phyloP scores from a whole-genome alignment of 2,329 filamentous ascomycete species.

The Hypomyces rosellus region DNA sequence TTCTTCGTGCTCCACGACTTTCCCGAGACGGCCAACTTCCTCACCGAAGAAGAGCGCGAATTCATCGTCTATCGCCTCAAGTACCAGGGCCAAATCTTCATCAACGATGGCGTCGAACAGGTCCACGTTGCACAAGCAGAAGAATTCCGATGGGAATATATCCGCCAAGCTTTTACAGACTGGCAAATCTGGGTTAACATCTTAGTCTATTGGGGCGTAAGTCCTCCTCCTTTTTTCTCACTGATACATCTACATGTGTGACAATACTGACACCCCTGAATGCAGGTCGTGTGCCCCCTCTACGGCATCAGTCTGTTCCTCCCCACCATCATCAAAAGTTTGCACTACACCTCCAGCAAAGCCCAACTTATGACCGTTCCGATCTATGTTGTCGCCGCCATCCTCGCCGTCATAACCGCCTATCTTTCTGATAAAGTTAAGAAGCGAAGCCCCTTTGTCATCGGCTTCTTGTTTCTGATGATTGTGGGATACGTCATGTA shows the following conservation, averaged over 20 bases:
- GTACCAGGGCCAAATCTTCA: constrained; percentile 45
- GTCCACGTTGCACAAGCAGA: constrained; percentile 57
- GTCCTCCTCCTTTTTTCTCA: constrained; percentile 19
- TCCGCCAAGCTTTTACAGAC: constrained; percentile 66
- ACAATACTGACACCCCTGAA: constrained; percentile 2
- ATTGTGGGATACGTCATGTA: constrained; percentile 52
- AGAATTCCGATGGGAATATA: constrained; percentile 68
- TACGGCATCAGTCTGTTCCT: constrained; percentile 54
- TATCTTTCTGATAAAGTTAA: constrained; percentile 49
- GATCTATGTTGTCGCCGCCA: constrained; percentile 57
- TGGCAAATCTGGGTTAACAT: constrained; percentile 68
- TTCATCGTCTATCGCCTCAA: constrained; percentile 66
- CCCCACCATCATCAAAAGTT: constrained; percentile 56
- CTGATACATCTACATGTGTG: no score
- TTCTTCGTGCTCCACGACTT: constrained; percentile 76
- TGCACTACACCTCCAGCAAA: constrained; percentile 50
- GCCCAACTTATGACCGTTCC: constrained; percentile 61
- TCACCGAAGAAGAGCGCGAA: constrained; percentile 62
- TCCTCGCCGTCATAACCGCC: constrained; percentile 47
- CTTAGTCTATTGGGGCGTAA: constrained; percentile 59
- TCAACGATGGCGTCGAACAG: constrained; percentile 4
- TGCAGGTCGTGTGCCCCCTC: constrained; percentile 45
- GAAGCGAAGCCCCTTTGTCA: constrained; percentile 49
- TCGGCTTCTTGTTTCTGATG: constrained; percentile 47
- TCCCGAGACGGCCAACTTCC: constrained; percentile 69